Conservation (phyloP, 2,329 filamentous ascomycete species). For the Alternaria gansuensis region DNA sequence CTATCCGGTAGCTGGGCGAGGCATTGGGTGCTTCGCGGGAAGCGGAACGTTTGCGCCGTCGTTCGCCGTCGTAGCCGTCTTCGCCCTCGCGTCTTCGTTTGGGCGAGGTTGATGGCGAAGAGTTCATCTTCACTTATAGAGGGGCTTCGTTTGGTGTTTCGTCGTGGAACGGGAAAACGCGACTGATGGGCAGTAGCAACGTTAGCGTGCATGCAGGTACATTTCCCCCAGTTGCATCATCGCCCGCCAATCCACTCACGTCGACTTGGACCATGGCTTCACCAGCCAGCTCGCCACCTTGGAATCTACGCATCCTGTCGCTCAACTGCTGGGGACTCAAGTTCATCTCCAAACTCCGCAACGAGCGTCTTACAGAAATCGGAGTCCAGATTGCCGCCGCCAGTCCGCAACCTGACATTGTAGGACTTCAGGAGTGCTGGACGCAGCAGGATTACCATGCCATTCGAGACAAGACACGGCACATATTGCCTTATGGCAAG, state of each 20-base stretch:
- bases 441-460: constrained; percentile 82
- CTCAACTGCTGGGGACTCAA: constrained; percentile 98
- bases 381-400: constrained; percentile 77
- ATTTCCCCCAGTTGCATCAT: constrained; percentile 33
- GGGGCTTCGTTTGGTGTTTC: constrained; percentile 1
- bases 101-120: constrained; percentile 33
- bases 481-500: constrained; percentile 86
- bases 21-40: constrained; percentile 42
- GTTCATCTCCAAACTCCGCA: constrained; percentile 79
- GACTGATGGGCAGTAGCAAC: constrained; percentile 20
- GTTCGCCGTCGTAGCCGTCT: constrained; percentile 38
- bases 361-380: constrained; percentile 82
- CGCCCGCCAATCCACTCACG: background rate
- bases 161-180: constrained; percentile 22
- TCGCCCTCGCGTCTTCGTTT: constrained; percentile 46
- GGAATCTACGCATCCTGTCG: constrained; percentile 77
- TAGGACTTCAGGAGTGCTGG: constrained; percentile 96
- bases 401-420: constrained; percentile 78
- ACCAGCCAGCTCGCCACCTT: constrained; percentile 44
- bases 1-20: constrained; percentile 41
- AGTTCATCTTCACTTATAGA: constrained; percentile 28
- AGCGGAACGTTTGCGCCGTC: constrained; percentile 47
- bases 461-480: constrained; percentile 76
- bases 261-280: constrained; percentile 33
- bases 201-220: constrained; percentile 23